phyloP scores from a whole-genome alignment of 805 yeast species.

The Candida peoriensis region DNA sequence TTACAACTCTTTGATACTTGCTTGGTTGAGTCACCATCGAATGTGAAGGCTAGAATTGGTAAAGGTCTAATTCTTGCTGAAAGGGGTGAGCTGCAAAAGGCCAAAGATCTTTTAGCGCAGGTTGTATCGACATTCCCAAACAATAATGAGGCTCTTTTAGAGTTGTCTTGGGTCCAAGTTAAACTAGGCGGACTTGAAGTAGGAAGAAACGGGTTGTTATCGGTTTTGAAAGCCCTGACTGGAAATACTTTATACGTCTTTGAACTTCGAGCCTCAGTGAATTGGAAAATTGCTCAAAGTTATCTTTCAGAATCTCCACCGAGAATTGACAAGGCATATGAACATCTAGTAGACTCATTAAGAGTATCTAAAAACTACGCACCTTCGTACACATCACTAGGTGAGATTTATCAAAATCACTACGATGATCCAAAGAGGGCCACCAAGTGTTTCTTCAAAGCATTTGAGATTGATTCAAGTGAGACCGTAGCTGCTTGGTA shows the following conservation, averaged over 20 bases:
- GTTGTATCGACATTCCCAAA: slow-evolving; percentile 47
- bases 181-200: slow-evolving; percentile 41
- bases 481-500: slow-evolving; percentile 72
- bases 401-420: slow-evolving; percentile 58
- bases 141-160: slow-evolving; percentile 56
- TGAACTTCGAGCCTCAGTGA: slow-evolving; percentile 52
- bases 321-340: slow-evolving; percentile 45
- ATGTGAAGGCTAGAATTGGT: slow-evolving; percentile 68
- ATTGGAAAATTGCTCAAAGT: slow-evolving; percentile 75
- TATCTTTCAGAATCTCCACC: slow-evolving; percentile 31
- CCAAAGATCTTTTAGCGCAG: slow-evolving; percentile 44
- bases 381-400: slow-evolving; percentile 78
- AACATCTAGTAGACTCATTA: slow-evolving; percentile 53
- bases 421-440: slow-evolving; percentile 64
- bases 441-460: slow-evolving; percentile 80
- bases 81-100: slow-evolving; percentile 49
- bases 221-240: slow-evolving; percentile 28
- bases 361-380: slow-evolving; percentile 63
- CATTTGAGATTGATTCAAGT: slow-evolving; percentile 79
- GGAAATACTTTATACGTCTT: slow-evolving; percentile 50
- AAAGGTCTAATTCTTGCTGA: slow-evolving; percentile 75
- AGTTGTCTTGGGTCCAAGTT: slow-evolving; percentile 75
- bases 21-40: slow-evolving; percentile 38
- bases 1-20: slow-evolving; percentile 63
- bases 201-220: slow-evolving; percentile 49